Base-by-base conservation (phyloP, 2,329 filamentous ascomycete genomes). In the Chaetomiaceae sp. region DNA sequence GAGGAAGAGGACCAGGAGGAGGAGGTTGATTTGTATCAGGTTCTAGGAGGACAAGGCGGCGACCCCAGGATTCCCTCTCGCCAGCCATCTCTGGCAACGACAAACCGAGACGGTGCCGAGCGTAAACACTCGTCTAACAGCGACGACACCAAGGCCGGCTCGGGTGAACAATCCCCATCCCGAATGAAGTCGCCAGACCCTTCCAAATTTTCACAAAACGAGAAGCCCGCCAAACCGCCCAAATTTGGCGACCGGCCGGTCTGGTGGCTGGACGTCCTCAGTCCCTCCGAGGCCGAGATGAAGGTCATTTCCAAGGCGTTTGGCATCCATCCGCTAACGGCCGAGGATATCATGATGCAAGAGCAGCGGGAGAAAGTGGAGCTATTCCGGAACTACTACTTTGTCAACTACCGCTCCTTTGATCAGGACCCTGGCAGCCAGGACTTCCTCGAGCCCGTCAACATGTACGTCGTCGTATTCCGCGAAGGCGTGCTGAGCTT, bases 341-440 rank as follows among this genome's bases (percentile, higher is more conserved):
- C 89, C 2, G 93, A 99, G 68, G 93, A 99, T 65, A 96, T 99
- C 62, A 86, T 97, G 79, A 85, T 96, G 74, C 89, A 97, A 67
- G 93, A 99, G 72, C 88, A 91, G 35, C 91, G 93, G 19, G 93
- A 99, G 65, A 99, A 99, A 71, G 93, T 99, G 0, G 93, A 99
- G 67, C 77, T 99, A 1, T 99, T 99, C 75, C 85, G 89, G 30
- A 87, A 95, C 66, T 99, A 99, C 72, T 99, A 99, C 69, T 96
- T 99, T 63, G 89, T 99, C 71, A 97, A 96, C 67, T 99, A 99
- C 68, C 87, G 93, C 14, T 95, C 90, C 0, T 99, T 99, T 64
- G 93, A 99, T 66, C 93, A 97, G 67, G 93, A 99, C 64, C 82
- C 83, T 54, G 86, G 85, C 60, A 95, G 85, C 65, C 88, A 93